phyloP scores from a whole-genome alignment of 2,329 filamentous ascomycete genomes.

The Claviceps maximensis region DNA sequence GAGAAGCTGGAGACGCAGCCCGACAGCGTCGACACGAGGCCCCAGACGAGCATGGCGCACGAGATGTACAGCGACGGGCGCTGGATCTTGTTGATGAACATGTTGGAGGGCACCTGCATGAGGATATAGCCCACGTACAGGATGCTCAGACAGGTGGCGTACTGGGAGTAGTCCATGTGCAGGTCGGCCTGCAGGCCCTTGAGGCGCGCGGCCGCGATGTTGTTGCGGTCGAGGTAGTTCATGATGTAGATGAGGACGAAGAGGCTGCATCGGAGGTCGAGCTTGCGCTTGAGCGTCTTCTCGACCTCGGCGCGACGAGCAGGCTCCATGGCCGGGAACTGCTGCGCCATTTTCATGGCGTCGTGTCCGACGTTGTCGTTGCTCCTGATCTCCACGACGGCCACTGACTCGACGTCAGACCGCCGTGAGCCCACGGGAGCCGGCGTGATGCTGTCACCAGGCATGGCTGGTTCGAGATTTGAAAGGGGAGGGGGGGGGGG shows the following conservation, averaged over 20 bases:
- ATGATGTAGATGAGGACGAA: slow-evolving; percentile 63
- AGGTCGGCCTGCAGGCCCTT: slow-evolving; percentile 52
- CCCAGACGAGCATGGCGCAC: slow-evolving; percentile 44
- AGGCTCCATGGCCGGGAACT: slow-evolving; percentile 18
- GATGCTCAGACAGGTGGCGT: slow-evolving; percentile 50
- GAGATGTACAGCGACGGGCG: slow-evolving; percentile 39
- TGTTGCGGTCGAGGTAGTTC: slow-evolving; percentile 59
- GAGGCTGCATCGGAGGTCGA: slow-evolving; percentile 54
- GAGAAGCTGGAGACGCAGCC: slow-evolving; percentile 38
- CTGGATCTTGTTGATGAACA: slow-evolving; percentile 40
- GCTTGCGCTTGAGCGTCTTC: slow-evolving; percentile 53
- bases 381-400: not conserved
- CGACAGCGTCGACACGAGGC: slow-evolving; percentile 43
- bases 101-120: slow-evolving; percentile 49
- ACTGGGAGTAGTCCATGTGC: slow-evolving; percentile 40
- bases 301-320: slow-evolving; percentile 45
- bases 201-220: slow-evolving; percentile 53
- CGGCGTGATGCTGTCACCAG: too few relatives aligned
- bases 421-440: not conserved
- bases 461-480: not conserved
- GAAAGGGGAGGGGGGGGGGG: too few relatives aligned
- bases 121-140: slow-evolving; percentile 54
- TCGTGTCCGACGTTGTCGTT: not conserved
- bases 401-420: too few relatives aligned
- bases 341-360: not conserved